Percentiles rank a stretch among this genome's conserved stretches.
phyloP scores from a whole-genome alignment of 2,329 filamentous ascomycete species.

The Penicillium sp. region DNA sequence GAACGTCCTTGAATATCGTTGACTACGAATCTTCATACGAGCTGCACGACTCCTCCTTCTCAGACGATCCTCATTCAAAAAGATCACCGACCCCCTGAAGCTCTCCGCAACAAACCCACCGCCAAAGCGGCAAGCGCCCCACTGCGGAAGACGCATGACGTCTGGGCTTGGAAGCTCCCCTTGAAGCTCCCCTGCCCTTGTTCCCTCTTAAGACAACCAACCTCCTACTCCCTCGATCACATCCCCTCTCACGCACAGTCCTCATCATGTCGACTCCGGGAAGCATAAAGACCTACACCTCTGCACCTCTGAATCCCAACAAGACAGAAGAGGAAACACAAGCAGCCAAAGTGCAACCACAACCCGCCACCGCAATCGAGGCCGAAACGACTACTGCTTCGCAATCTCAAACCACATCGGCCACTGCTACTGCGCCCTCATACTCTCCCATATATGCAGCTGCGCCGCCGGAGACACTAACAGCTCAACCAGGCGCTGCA shows the following conservation, averaged over 20 bases:
- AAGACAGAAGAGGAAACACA: conserved; percentile 23
- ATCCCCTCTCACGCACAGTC: neutral
- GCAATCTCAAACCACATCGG: conserved; percentile 23
- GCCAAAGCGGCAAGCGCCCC: conserved; percentile 26
- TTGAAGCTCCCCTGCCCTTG: conserved; percentile 16
- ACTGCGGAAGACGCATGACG: conserved; percentile 33
- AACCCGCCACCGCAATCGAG: conserved; percentile 33
- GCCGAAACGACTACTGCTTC: conserved; percentile 21
- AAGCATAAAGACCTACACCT: conserved; percentile 35
- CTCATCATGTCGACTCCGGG: conserved; percentile 31
- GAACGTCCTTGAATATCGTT: neutral
- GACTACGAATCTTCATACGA: neutral
- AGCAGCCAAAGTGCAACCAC: conserved; percentile 26
- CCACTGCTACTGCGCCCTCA: conserved; percentile 41
- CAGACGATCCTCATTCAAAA: neutral
- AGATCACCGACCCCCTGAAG: conserved; percentile 1
- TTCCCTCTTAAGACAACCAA: conserved; percentile 4
- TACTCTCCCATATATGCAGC: conserved; percentile 41
- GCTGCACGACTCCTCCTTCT: neutral
- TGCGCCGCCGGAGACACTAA: conserved; percentile 21
- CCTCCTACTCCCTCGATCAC: neutral
- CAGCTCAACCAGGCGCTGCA: conserved; percentile 51
- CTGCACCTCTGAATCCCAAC: conserved; percentile 37
- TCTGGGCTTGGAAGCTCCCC: conserved; percentile 23
- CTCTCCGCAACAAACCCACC: conserved; percentile 9